These are phyloP conservation scores for Henckelia pumila DNA, from an alignment of 257 asterid genomes.

Conservation along the genomic window DNA sequence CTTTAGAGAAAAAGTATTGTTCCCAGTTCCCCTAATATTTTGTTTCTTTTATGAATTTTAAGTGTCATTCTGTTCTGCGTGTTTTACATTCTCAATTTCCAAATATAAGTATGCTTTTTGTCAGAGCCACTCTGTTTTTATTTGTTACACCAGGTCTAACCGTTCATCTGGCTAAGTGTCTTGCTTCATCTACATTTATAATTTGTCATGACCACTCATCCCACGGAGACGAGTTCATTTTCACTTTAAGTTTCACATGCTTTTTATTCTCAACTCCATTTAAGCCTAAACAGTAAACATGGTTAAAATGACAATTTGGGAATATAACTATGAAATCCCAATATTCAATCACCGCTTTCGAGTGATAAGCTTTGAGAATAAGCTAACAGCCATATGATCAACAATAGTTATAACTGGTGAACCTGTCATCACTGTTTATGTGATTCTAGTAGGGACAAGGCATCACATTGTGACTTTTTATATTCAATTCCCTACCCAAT, in stretches of 20 bases:
- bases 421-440: background rate
- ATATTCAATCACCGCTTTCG: background rate
- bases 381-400: too few relatives aligned
- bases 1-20: conserved; percentile 7
- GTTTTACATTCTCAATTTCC: background rate
- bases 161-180: background rate
- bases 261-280: background rate
- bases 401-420: too few relatives aligned
- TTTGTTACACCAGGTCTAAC: background rate
- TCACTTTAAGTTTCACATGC: background rate
- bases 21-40: conserved; percentile 1
- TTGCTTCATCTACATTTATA: background rate
- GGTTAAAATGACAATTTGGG: background rate
- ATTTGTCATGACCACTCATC: background rate
- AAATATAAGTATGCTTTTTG: background rate
- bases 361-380: too few relatives aligned
- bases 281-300: background rate
- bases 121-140: background rate
- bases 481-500: background rate
- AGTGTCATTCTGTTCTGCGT: background rate
- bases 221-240: background rate
- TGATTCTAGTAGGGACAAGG: background rate
- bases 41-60: background rate
- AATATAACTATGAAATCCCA: background rate
- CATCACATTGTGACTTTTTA: background rate